A percentile compares a stretch with the other conserved stretches of the same genome.
These are phyloP conservation scores for Lophiotrema nucula DNA, from an alignment of 495 filamentous ascomycete genomes.

Conservation along the genomic window DNA sequence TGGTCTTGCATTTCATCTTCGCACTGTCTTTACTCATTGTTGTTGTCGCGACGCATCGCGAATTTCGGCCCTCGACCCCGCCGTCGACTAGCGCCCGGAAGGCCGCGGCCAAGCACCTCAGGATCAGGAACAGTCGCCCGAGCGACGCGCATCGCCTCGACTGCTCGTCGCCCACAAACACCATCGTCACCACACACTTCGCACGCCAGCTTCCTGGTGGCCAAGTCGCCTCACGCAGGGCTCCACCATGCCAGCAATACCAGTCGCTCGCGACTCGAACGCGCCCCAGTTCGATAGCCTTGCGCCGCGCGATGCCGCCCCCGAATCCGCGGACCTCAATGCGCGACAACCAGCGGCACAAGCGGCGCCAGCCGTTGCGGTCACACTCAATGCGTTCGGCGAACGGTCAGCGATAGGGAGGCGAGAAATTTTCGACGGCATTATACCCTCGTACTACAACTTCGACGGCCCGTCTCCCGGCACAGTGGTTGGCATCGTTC, in stretches of 20 bases:
- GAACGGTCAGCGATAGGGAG: neutral
- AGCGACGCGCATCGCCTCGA: constrained; percentile 1
- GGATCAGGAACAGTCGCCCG: constrained; percentile 1
- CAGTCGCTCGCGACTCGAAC: neutral
- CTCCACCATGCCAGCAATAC: constrained; percentile 18
- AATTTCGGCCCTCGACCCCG: neutral
- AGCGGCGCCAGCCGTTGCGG: neutral
- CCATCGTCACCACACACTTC: neutral
- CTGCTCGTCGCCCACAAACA: neutral
- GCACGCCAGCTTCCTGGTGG: neutral
- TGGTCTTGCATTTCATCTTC: too few relatives aligned
- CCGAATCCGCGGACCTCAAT: neutral
- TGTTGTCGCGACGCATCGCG: neutral
- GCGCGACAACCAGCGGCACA: constrained; percentile 4
- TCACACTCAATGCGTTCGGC: neutral
- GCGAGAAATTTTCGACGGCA: constrained; percentile 1
- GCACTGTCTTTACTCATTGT: too few relatives aligned
- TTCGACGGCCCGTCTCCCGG: constrained; percentile 60
- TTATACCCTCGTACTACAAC: constrained; percentile 33
- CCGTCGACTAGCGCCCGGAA: neutral
- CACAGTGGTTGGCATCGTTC: constrained; percentile 76
- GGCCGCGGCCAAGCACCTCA: constrained; percentile 1
- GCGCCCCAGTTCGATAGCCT: constrained; percentile 1
- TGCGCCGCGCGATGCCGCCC: constrained; percentile 16
- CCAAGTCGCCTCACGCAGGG: neutral